Evolutionary conservation across 352 stramenopile genomes (phyloP).

Genomic region (Pythium pyrilobum): DNA sequence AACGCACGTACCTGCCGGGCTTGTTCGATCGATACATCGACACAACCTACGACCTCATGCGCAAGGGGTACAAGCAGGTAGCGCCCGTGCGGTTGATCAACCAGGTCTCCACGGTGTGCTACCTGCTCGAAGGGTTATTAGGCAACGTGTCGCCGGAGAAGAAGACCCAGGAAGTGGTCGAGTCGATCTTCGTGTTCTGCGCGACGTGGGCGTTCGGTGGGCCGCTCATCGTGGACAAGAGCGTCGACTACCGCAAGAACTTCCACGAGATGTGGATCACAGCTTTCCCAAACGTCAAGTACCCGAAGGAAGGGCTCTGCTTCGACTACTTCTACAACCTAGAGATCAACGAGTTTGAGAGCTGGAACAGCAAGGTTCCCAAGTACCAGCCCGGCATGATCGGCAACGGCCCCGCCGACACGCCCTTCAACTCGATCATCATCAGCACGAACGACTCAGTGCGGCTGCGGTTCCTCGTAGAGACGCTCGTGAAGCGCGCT

Average conservation of each 20-base stretch:
- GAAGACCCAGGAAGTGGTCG: conserved; percentile 90
- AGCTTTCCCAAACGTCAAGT: conserved; percentile 85
- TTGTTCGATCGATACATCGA: conserved; percentile 98
- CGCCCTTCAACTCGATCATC: conserved; percentile 95
- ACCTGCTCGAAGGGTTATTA: conserved; percentile 93
- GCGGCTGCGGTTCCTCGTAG: conserved; percentile 92
- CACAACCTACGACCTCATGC: conserved; percentile 90
- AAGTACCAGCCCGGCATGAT: conserved; percentile 90
- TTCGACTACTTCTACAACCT: conserved; percentile 98
- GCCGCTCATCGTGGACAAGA: conserved; percentile 92
- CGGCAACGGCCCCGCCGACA: conserved; percentile 90
- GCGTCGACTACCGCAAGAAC: conserved; percentile 86
- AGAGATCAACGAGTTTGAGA: conserved; percentile 89
- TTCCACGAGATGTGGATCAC: conserved; percentile 84
- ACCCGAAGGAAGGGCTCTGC: conserved; percentile 93
- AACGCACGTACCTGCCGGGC: conserved; percentile 89
- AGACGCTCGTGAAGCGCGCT: conserved; percentile 92
- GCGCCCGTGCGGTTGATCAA: conserved; percentile 93
- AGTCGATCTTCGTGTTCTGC: conserved; percentile 96
- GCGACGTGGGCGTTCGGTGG: conserved; percentile 96
- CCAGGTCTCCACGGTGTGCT: conserved; percentile 95
- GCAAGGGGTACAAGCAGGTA: conserved; percentile 95
- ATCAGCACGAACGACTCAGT: conserved; percentile 96
- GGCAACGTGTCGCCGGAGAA: conserved; percentile 82
- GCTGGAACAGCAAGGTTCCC: conserved; percentile 92